These are phyloP conservation scores for Trichosanthes cucumerina DNA, from an alignment of 306 rosid species.

Conservation along the genomic window DNA sequence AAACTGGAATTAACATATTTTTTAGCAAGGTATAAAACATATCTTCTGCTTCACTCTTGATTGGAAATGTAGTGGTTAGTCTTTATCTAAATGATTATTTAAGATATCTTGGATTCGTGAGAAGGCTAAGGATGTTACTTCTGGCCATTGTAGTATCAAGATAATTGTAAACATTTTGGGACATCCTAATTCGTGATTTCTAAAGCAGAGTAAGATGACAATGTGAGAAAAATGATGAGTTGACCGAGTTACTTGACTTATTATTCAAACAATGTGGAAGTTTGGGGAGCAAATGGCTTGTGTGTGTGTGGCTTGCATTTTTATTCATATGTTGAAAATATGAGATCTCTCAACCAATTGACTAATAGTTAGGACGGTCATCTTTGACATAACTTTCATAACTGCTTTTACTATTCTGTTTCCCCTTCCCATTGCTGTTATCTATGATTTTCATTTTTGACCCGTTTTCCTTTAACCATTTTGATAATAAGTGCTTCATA, in stretches of 20 bases:
- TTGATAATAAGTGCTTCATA: conserved; percentile 16
- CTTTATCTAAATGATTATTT: background rate
- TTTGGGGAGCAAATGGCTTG: background rate
- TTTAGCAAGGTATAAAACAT: conserved; percentile 63
- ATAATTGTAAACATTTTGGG: background rate
- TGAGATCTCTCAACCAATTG: background rate
- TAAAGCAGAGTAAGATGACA: background rate
- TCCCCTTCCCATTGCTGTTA: conserved; percentile 1
- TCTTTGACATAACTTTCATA: background rate
- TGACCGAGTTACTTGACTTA: background rate
- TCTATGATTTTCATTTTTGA: background rate
- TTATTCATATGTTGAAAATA: background rate
- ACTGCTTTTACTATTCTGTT: background rate
- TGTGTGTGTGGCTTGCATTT: background rate
- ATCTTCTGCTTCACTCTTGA: background rate
- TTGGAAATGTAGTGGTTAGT: background rate
- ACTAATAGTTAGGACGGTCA: background rate
- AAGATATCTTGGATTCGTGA: background rate
- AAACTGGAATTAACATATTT: conserved; percentile 83
- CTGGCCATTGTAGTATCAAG: background rate
- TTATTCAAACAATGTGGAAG: background rate
- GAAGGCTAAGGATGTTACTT: background rate
- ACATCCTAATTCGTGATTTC: background rate
- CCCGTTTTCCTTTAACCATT: conserved; percentile 2
- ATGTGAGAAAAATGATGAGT: background rate